phyloP scores from a whole-genome alignment of 768 basidiomycete genomes.

The Paxillus involutus region DNA sequence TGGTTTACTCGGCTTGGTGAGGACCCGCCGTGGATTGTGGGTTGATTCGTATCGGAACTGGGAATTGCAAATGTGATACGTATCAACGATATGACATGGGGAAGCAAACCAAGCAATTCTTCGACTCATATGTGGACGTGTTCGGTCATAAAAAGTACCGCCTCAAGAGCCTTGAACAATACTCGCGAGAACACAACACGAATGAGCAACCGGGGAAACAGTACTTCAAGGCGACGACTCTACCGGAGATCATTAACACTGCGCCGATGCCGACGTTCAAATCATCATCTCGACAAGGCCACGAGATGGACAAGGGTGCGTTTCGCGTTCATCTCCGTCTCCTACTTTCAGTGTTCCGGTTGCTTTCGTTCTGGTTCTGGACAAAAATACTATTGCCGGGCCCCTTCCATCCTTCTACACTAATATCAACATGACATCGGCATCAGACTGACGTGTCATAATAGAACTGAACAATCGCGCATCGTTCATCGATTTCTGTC shows the following conservation, averaged over 20 bases:
- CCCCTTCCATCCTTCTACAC: constrained; percentile 1
- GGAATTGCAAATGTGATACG: constrained; percentile 93
- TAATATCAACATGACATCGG: constrained; percentile 2
- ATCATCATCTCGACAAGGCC: constrained; percentile 62
- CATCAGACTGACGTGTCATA: constrained; percentile 15
- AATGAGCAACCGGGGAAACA: constrained; percentile 99
- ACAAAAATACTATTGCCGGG: background rate
- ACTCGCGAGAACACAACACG: constrained; percentile 90
- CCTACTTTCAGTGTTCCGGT: background rate
- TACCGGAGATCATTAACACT: constrained; percentile 94
- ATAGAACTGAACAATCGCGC: constrained; percentile 91
- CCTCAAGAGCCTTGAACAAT: constrained; percentile 91
- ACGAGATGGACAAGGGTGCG: constrained; percentile 90
- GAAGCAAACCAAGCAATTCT: constrained; percentile 94
- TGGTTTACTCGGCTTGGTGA: constrained; percentile 97
- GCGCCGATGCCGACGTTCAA: constrained; percentile 92
- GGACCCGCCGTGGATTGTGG: constrained; percentile 92
- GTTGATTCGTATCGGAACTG: constrained; percentile 92
- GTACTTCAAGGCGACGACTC: constrained; percentile 92
- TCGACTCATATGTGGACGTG: constrained; percentile 74
- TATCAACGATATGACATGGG: constrained; percentile 85
- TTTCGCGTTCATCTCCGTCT: background rate
- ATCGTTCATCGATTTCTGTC: constrained; percentile 97
- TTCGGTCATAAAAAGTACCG: constrained; percentile 82
- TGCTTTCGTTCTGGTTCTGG: background rate